Evolutionary conservation across 1,139 yeast species (phyloP).

Genomic region (Yamadazyma friedrichii): DNA sequence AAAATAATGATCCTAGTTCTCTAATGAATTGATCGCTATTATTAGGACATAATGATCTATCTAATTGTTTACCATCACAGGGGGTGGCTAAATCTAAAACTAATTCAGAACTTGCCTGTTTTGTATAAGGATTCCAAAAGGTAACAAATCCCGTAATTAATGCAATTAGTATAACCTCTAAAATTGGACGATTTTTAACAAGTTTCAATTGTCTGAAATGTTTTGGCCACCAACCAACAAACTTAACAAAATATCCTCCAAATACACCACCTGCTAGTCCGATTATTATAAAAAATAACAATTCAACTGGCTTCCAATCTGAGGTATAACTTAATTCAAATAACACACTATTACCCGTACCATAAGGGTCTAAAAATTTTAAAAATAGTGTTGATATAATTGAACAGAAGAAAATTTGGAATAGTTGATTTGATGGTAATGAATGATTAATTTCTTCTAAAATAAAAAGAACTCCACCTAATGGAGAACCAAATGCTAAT

Average conservation of each 20-base stretch:
- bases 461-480: slow-evolving; percentile 67
- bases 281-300: slow-evolving; percentile 45
- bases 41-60: slow-evolving; percentile 43
- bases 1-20: slow-evolving; percentile 34
- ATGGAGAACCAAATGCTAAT: slow-evolving; percentile 67
- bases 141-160: slow-evolving; percentile 49
- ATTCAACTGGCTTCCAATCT: slow-evolving; percentile 55
- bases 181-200: slow-evolving; percentile 40
- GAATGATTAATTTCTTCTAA: slow-evolving; percentile 65
- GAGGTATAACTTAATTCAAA: slow-evolving; percentile 55
- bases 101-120: slow-evolving; percentile 54
- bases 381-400: slow-evolving; percentile 56
- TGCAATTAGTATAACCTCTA: slow-evolving; percentile 51
- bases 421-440: slow-evolving; percentile 56
- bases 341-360: slow-evolving; percentile 60
- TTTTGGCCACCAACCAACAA: slow-evolving; percentile 51
- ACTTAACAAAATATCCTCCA: slow-evolving; percentile 55
- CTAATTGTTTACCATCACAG: slow-evolving; percentile 29
- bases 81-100: slow-evolving; percentile 54
- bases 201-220: slow-evolving; percentile 32
- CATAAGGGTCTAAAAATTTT: slow-evolving; percentile 59
- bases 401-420: slow-evolving; percentile 62
- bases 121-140: slow-evolving; percentile 53
- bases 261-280: slow-evolving; percentile 60
- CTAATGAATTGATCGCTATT: slow-evolving; percentile 25